Base-by-base conservation (phyloP, 108 stramenopile species). In the Asterionellopsis glacialis region DNA sequence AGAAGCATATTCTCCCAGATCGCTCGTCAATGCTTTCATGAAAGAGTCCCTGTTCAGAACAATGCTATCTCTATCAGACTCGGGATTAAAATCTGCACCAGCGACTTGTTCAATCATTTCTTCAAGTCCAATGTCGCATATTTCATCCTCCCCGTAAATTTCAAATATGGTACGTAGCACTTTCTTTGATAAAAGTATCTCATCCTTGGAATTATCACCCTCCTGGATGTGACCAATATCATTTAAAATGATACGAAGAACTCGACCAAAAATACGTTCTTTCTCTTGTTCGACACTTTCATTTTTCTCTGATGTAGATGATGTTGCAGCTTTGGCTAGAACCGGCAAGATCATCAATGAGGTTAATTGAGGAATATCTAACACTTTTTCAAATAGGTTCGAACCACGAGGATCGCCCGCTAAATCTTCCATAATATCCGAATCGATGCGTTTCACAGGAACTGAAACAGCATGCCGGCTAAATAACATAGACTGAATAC, bases 1-100 rank as follows among this genome's bases (percentile, higher is more conserved):
- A 69, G 45, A 70, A 26, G 50, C 26, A 45, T 76, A 73, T 11
- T 14, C 42, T 15, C 59, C n/a, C 9, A 76, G 50, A 59, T 76
- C 75, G 24, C 58, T 39, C 18, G 75, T 76, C 23, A 76, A 43
- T 50, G 71, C 75, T 10, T 52, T 45, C 7, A 51, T 62, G 59
- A 76, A 76, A 1, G 50, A 51, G 16, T 64, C 4, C 15, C 28
- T 33, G 55, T 72, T 65, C 3, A 76, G 57, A n/a, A 72, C 11
- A 26, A 72, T 15, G 15, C 23, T 38, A 33, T 33, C 33, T 13
- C 23, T 38, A 33, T 33, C 33, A 33, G 5, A 5, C 2, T 48
- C 9, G 47, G 19, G 18, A 22, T 22, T 9, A 22, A 4, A 21
- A 9, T 22, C 21, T 4, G 1, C 33, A 0, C 70, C 65, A 33